These are phyloP conservation scores for Podila verticillata DNA, from an alignment of 192 early-diverging fungal species.

Conservation along the genomic window DNA sequence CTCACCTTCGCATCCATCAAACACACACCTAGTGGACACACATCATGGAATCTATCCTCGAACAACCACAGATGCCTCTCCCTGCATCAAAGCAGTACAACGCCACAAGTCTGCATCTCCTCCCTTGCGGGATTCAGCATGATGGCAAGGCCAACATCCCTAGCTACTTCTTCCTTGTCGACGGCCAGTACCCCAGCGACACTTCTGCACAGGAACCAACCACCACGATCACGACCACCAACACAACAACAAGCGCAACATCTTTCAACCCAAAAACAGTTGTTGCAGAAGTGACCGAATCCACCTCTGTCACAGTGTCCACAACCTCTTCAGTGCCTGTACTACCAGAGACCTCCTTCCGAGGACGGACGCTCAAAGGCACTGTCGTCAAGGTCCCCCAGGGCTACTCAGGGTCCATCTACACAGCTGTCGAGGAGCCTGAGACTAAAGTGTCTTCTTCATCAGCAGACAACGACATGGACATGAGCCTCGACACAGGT, in stretches of 20 bases:
- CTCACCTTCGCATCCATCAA: too few relatives aligned
- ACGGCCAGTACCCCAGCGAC: slow-evolving; percentile 26
- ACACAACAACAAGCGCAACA: slow-evolving; percentile 1
- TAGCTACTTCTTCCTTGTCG: slow-evolving; percentile 41
- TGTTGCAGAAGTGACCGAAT: not conserved
- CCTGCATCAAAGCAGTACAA: slow-evolving; percentile 4
- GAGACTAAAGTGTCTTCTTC: not conserved
- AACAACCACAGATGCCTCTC: slow-evolving; percentile 14
- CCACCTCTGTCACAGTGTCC: not conserved
- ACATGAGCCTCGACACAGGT: not conserved
- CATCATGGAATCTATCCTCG: slow-evolving; percentile 37
- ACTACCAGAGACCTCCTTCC: slow-evolving; percentile 32
- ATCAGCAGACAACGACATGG: not conserved
- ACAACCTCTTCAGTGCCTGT: not conserved
- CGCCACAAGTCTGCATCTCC: slow-evolving; percentile 31
- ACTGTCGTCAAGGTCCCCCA: slow-evolving; percentile 22
- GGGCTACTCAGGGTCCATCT: slow-evolving; percentile 30
- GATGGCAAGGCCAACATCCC: slow-evolving; percentile 43
- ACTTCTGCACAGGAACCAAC: not conserved
- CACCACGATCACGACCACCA: not conserved
- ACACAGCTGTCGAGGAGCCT: slow-evolving; percentile 13
- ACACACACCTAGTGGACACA: too few relatives aligned
- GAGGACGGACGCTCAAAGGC: slow-evolving; percentile 44
- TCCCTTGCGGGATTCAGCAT: slow-evolving; percentile 47
- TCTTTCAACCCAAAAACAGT: too few relatives aligned